phyloP scores from a whole-genome alignment of 257 asterid species.

The Nicotiana otophora region DNA sequence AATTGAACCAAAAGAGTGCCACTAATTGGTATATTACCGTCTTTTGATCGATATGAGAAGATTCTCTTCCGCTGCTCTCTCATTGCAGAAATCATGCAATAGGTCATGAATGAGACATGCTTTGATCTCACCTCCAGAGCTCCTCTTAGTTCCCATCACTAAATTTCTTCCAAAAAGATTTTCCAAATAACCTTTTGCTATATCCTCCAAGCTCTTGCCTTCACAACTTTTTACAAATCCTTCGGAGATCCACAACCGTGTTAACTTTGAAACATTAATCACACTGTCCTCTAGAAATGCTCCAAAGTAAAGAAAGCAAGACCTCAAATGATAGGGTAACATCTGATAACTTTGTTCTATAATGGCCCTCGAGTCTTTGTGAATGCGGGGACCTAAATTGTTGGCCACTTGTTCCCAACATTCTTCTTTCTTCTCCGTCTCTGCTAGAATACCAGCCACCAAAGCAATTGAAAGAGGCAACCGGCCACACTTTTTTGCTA shows the following conservation, averaged over 20 bases:
- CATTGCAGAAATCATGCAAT: conserved; percentile 12
- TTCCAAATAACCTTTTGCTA: conserved; percentile 3
- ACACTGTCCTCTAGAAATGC: neutral
- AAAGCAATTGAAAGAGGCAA: neutral
- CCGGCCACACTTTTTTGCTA: neutral
- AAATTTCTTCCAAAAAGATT: conserved; percentile 17
- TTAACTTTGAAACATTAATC: neutral
- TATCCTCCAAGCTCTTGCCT: conserved; percentile 6
- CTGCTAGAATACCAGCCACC: neutral
- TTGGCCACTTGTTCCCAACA: neutral
- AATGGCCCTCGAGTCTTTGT: neutral
- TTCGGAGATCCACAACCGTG: conserved; percentile 1
- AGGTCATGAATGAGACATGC: conserved; percentile 8
- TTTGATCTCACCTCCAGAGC: too few relatives aligned
- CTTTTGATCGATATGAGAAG: neutral
- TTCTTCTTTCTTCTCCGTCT: neutral
- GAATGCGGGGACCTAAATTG: neutral
- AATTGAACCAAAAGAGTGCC: neutral
- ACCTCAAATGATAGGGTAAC: neutral
- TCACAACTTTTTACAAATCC: neutral
- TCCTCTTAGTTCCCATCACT: neutral
- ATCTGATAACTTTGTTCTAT: neutral
- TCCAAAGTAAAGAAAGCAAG: conserved; percentile 11
- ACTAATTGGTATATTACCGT: neutral
- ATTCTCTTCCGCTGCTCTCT: neutral